Evolutionary conservation across 208 protist species (phyloP), one percentile per base, ranked within the genome.

Genomic region (Borovskyia barvae): DNA sequence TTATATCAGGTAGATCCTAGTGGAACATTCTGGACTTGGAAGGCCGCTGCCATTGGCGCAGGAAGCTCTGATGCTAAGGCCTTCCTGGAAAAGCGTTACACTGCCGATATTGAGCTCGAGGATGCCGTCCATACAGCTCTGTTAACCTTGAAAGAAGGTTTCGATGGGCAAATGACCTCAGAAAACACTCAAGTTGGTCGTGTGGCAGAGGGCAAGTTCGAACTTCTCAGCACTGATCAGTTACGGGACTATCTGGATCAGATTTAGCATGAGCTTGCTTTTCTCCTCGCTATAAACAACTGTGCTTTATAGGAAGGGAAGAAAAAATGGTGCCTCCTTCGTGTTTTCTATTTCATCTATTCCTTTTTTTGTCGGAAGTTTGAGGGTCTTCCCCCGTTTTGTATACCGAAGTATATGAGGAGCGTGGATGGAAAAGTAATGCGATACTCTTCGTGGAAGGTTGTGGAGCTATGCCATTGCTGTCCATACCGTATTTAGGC

Each of bases 111-210:
- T 62, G 97, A 99, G 56, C 74, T 99, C 6, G 98, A 99, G 63
- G 99, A 99, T 87, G 98, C 98, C 12, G 96, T 99, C 26, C 96
- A 99, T 75, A 99, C 97, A 2, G 98, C 99, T 9, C 94, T 99
- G 40, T 73, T 99, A 15, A 99, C 98, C 4, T 73, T 99, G 6
- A 99, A 99, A 68, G 97, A 99, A 51, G 85, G 86, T 1, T 97
- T 97, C 68, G 89, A 97, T 65, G 94, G 94, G 6, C 87, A 98
- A 56, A 97, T 99, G 82, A 99, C 87, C 12, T 79, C 97, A 24
- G 87, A 97, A 41, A 99, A 99, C 70, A 99, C 99, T 50, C 98
- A 99, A 66, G 81, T 99, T n/a, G 98, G 93, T 32, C 75, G 99
- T 39, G 94, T 99, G n/a, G 77, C 75, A n/a, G 76, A 80, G 12